Conservation (phyloP, 345 rosid species). For the Trapa bicornis region DNA sequence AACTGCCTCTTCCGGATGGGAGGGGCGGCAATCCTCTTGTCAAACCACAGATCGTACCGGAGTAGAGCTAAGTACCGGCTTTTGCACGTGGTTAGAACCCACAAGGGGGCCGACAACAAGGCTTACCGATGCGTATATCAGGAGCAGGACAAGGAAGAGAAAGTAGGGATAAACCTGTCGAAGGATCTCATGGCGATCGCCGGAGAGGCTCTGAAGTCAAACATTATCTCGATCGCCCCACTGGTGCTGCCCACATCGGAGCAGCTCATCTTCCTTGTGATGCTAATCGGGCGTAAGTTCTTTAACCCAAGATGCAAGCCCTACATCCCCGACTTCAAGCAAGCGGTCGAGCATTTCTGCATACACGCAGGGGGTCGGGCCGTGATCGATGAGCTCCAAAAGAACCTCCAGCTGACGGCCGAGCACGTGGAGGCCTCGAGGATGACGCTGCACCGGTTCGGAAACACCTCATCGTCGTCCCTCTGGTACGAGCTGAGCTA, state of each 20-base stretch:
- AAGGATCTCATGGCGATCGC: slow-evolving; percentile 77
- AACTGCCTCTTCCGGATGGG: no score
- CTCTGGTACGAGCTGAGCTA: slow-evolving; percentile 5
- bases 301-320: slow-evolving; percentile 44
- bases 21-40: slow-evolving; percentile 30
- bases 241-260: slow-evolving; percentile 66
- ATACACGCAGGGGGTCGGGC: no score
- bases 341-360: no score
- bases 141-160: slow-evolving; percentile 39
- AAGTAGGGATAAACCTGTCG: slow-evolving; percentile 22
- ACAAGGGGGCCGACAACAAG: slow-evolving; percentile 22
- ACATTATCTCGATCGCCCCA: slow-evolving; percentile 69
- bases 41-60: slow-evolving; percentile 44
- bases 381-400: slow-evolving; percentile 18
- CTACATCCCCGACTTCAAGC: no score
- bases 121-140: slow-evolving; percentile 43
- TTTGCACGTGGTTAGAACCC: slow-evolving; percentile 64
- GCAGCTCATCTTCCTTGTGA: slow-evolving; percentile 46
- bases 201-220: slow-evolving; percentile 64
- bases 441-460: slow-evolving; percentile 74
- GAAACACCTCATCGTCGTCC: slow-evolving; percentile 58
- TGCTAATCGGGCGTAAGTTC: slow-evolving; percentile 54
- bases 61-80: slow-evolving; percentile 55
- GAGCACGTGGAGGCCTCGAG: slow-evolving; percentile 76
- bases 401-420: slow-evolving; percentile 52